Conservation (phyloP, 768 basidiomycete species). For the Hemileccinum rubropunctum region DNA sequence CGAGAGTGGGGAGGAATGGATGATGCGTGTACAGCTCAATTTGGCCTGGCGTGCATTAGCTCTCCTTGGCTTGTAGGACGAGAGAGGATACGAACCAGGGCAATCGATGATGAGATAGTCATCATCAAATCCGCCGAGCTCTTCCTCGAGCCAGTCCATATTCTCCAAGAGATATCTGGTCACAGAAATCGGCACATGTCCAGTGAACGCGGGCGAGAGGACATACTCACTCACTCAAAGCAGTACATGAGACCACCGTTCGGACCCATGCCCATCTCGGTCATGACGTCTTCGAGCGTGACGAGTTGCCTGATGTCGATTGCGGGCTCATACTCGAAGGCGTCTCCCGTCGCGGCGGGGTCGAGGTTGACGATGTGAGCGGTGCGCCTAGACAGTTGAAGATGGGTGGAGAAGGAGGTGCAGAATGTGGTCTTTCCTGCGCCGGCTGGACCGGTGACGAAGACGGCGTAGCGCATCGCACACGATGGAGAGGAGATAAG, state of each 20-base stretch:
- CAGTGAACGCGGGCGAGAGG: not conserved
- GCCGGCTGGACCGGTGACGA: slow-evolving; percentile 94
- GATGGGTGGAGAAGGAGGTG: slow-evolving; percentile 83
- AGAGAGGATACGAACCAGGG: slow-evolving; percentile 54
- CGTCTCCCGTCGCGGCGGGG: slow-evolving; percentile 82
- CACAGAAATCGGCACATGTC: not conserved
- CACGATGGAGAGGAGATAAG: slow-evolving; percentile 12
- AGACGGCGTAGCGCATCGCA: slow-evolving; percentile 81
- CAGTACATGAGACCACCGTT: slow-evolving; percentile 98
- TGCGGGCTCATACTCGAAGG: slow-evolving; percentile 88
- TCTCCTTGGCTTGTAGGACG: not conserved
- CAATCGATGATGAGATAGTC: slow-evolving; percentile 95
- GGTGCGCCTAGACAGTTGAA: slow-evolving; percentile 74
- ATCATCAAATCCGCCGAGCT: slow-evolving; percentile 90
- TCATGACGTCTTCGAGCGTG: slow-evolving; percentile 93
- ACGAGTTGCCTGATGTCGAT: slow-evolving; percentile 95
- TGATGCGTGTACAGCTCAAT: slow-evolving; percentile 99
- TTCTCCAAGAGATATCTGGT: slow-evolving; percentile 91
- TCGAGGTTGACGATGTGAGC: slow-evolving; percentile 97
- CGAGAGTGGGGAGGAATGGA: slow-evolving; percentile 89
- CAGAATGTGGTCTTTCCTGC: slow-evolving; percentile 98
- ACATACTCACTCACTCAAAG: slow-evolving; percentile 90
- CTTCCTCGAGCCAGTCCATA: slow-evolving; percentile 98
- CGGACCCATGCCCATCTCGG: slow-evolving; percentile 90
- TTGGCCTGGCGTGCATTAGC: slow-evolving; percentile 58